A percentile compares a stretch with the other conserved stretches of the same genome.
Conservation (phyloP, 371 early-diverging fungal species). For the Encephalitozoon cuniculi region DNA sequence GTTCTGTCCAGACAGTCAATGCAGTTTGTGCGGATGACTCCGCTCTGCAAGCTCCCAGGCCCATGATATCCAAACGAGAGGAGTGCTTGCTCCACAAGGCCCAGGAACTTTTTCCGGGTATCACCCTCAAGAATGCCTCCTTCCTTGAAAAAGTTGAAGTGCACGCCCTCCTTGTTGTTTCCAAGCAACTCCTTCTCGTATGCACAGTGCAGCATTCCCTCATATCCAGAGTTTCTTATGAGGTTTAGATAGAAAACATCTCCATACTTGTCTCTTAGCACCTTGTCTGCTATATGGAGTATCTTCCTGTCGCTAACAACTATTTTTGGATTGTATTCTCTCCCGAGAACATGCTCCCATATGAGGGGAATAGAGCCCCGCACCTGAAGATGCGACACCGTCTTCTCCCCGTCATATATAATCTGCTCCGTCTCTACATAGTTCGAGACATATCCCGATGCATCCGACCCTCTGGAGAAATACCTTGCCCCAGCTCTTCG, state of each 20-base stretch:
- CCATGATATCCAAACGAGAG: slow-evolving; percentile 63
- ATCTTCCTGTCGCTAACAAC: slow-evolving; percentile 16
- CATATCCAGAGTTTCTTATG: slow-evolving; percentile 48
- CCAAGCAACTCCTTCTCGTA: slow-evolving; percentile 24
- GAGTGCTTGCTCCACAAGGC: slow-evolving; percentile 67
- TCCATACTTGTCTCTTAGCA: slow-evolving; percentile 41
- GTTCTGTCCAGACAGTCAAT: slow-evolving; percentile 99
- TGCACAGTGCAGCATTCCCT: slow-evolving; percentile 34
- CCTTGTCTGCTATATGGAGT: slow-evolving; percentile 36
- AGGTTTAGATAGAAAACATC: slow-evolving; percentile 54
- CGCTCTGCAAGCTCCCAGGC: slow-evolving; percentile 64
- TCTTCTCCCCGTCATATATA: slow-evolving; percentile 62
- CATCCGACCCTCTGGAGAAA: slow-evolving; percentile 84
- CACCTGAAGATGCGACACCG: slow-evolving; percentile 69
- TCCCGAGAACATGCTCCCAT: slow-evolving; percentile 81
- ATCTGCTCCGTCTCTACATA: slow-evolving; percentile 95
- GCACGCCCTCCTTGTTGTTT: slow-evolving; percentile 23
- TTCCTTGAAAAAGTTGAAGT: slow-evolving; percentile 53
- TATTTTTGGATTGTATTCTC: slow-evolving; percentile 73
- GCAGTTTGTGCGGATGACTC: slow-evolving; percentile 88
- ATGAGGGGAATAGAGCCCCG: slow-evolving; percentile 85
- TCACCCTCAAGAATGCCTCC: slow-evolving; percentile 55
- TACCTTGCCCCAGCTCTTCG: slow-evolving; percentile 89
- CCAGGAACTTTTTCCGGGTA: slow-evolving; percentile 75
- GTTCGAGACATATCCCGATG: slow-evolving; percentile 87